These are phyloP conservation scores for Huntiella moniliformis DNA, from an alignment of 2,329 filamentous ascomycete species.

Conservation along the genomic window DNA sequence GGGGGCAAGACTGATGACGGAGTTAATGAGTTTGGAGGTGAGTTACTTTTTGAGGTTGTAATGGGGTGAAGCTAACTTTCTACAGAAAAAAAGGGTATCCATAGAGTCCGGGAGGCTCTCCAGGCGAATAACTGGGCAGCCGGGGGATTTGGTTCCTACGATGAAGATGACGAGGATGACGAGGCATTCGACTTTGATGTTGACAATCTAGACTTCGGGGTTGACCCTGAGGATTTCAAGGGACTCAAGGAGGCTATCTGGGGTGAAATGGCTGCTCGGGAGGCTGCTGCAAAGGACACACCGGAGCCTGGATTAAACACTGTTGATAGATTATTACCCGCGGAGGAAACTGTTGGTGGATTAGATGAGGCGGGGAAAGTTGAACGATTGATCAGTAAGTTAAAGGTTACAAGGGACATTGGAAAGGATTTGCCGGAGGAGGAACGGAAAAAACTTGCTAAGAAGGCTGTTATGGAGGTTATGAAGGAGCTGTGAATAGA, in stretches of 20 bases:
- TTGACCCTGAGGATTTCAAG: conserved; percentile 31
- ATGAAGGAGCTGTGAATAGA: conserved; percentile 35
- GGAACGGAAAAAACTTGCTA: conserved; percentile 41
- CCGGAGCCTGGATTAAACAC: neutral
- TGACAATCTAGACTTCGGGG: conserved; percentile 28
- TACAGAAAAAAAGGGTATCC: conserved; percentile 38
- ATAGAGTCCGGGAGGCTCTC: conserved; percentile 40
- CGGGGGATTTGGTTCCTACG: conserved; percentile 13
- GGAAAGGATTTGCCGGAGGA: conserved; percentile 40
- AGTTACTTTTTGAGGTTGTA: conserved; percentile 14
- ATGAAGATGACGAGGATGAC: conserved; percentile 18
- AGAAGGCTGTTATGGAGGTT: conserved; percentile 42
- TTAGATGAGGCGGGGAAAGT: conserved; percentile 38
- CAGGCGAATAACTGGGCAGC: conserved; percentile 44
- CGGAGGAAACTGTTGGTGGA: conserved; percentile 20
- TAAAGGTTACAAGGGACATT: conserved; percentile 42
- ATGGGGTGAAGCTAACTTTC: neutral
- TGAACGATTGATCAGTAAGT: conserved; percentile 43
- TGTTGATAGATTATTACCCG: neutral
- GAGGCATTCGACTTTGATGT: conserved; percentile 24
- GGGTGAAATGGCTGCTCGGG: conserved; percentile 19
- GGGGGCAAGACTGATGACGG: conserved; percentile 20
- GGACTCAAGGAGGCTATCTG: conserved; percentile 34
- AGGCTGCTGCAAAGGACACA: conserved; percentile 14
- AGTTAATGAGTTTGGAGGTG: conserved; percentile 41